These are phyloP conservation scores for Tilletia setariae DNA, from an alignment of 1,284 basidiomycete species.

Conservation along the genomic window DNA sequence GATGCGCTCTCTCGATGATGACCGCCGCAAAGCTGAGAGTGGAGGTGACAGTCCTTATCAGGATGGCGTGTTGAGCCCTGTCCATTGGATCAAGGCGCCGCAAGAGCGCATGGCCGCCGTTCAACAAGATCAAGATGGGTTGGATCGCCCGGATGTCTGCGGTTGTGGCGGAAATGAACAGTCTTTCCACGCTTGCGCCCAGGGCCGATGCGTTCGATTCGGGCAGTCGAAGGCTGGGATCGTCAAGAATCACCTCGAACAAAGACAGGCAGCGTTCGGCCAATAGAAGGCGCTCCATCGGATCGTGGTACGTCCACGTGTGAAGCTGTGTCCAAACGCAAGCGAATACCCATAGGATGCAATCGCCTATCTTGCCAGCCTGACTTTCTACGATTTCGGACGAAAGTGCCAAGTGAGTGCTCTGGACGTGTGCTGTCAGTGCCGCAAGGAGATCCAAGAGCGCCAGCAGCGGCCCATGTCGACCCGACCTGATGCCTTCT, in stretches of 20 bases:
- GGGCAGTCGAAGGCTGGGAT: conserved; percentile 3
- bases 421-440: background rate
- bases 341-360: background rate
- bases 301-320: background rate
- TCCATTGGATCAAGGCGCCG: background rate
- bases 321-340: conserved; percentile 3
- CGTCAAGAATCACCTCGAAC: background rate
- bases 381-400: background rate
- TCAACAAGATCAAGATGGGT: background rate
- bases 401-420: background rate
- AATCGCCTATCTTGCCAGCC: background rate
- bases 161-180: background rate
- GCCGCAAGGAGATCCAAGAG: background rate
- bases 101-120: conserved; percentile 2
- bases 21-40: background rate
- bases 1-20: background rate
- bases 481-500: background rate
- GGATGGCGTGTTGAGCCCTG: background rate
- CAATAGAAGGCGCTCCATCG: background rate
- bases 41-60: background rate
- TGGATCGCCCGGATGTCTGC: conserved; percentile 4
- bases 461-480: background rate
- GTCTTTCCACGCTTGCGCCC: background rate
- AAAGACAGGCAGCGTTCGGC: background rate
- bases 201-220: background rate